A percentile compares a stretch with the other conserved stretches of the same genome.
These are phyloP conservation scores for Fusarium lateritium DNA, from an alignment of 2,329 filamentous ascomycete genomes.

Conservation along the genomic window DNA sequence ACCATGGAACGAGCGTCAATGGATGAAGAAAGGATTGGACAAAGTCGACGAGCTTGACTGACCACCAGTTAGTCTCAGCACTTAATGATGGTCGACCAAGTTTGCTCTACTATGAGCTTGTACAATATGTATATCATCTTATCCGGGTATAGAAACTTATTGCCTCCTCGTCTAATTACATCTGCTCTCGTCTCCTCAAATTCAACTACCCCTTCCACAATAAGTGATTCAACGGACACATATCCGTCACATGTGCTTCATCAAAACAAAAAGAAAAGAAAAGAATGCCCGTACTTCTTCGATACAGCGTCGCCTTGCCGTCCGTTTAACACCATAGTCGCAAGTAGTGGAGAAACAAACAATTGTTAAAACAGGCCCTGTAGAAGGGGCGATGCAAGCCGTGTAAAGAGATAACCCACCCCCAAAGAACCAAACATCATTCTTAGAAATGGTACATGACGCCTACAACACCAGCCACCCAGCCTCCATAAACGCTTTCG, in stretches of 20 bases:
- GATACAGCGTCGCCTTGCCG: slow-evolving; percentile 22
- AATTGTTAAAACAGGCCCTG: slow-evolving; percentile 35
- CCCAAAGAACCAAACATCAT: slow-evolving; percentile 45
- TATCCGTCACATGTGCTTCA: slow-evolving; percentile 54
- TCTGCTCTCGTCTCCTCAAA: slow-evolving; percentile 38
- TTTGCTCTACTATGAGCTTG: background rate
- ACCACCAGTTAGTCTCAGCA: slow-evolving; percentile 9
- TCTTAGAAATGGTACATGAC: slow-evolving; percentile 50
- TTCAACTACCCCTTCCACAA: slow-evolving; percentile 30
- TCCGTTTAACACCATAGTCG: slow-evolving; percentile 41
- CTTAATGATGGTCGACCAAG: background rate
- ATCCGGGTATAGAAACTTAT: slow-evolving; percentile 50
- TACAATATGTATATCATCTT: slow-evolving; percentile 48
- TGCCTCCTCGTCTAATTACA: slow-evolving; percentile 56
- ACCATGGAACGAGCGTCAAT: slow-evolving; percentile 66
- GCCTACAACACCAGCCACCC: slow-evolving; percentile 50
- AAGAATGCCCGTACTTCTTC: slow-evolving; percentile 29
- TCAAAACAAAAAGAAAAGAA: slow-evolving; percentile 51
- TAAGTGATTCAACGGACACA: slow-evolving; percentile 39
- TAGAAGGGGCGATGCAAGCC: slow-evolving; percentile 39
- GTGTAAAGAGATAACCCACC: slow-evolving; percentile 42
- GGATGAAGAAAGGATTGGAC: slow-evolving; percentile 63
- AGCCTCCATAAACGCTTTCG: slow-evolving; percentile 46
- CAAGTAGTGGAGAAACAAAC: slow-evolving; percentile 31
- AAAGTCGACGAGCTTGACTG: slow-evolving; percentile 45